Evolutionary conservation across 2,329 filamentous ascomycete genomes (phyloP).

Genomic region (Aspergillus thermomutatus): DNA sequence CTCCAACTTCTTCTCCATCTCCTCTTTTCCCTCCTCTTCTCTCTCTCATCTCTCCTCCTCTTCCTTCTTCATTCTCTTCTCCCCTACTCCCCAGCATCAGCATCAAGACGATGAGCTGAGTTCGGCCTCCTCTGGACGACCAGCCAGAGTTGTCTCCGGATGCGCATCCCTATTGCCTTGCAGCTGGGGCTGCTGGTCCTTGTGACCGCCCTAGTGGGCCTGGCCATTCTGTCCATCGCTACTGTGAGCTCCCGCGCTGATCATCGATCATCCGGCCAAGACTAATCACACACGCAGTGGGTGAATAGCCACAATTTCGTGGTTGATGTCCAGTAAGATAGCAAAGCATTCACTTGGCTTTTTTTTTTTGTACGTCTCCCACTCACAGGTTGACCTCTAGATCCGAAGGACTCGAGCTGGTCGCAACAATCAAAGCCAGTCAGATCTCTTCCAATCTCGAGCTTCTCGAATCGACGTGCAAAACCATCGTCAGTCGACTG

Average conservation of each 20-base stretch:
- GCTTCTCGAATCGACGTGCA: slow-evolving; percentile 71
- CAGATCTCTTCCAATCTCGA: slow-evolving; percentile 76
- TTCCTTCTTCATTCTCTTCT: background rate
- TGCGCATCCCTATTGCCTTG: slow-evolving; percentile 84
- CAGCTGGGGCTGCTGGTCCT: slow-evolving; percentile 81
- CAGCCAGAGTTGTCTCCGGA: slow-evolving; percentile 32
- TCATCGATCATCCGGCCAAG: background rate
- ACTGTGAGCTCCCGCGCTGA: slow-evolving; percentile 17
- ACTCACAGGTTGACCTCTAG: slow-evolving; percentile 22
- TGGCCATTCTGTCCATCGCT: slow-evolving; percentile 76
- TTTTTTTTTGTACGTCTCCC: background rate
- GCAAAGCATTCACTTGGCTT: background rate
- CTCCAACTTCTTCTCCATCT: background rate
- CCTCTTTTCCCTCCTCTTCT: background rate
- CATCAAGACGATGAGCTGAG: background rate
- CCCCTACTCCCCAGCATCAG: background rate
- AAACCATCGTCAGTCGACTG: slow-evolving; percentile 65
- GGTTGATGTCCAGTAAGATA: slow-evolving; percentile 48
- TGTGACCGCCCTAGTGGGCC: slow-evolving; percentile 67
- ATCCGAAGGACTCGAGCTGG: slow-evolving; percentile 65
- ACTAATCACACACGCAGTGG: slow-evolving; percentile 40
- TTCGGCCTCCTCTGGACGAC: background rate
- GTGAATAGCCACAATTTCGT: slow-evolving; percentile 62
- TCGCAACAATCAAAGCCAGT: slow-evolving; percentile 81
- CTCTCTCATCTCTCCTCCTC: too few species aligned